Evolutionary conservation across 1,139 yeast species (phyloP).

Genomic region (Nakaseomyces sp.): DNA sequence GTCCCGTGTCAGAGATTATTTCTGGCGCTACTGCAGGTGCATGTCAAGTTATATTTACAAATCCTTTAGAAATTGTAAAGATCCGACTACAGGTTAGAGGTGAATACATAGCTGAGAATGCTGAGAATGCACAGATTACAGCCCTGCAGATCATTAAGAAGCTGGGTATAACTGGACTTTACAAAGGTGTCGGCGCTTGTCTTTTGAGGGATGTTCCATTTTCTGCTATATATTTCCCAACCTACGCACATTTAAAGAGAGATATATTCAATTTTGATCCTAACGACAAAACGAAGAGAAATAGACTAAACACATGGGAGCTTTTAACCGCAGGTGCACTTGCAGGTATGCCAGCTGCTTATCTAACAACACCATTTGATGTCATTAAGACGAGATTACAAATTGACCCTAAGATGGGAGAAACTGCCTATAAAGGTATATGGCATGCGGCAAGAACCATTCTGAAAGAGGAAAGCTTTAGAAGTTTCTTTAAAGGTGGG

Average conservation of each 20-base stretch:
- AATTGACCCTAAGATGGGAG: slow-evolving; percentile 72
- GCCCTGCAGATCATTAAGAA: slow-evolving; percentile 71
- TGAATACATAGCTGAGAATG: slow-evolving; percentile 34
- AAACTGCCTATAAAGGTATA: slow-evolving; percentile 67
- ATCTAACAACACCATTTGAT: slow-evolving; percentile 91
- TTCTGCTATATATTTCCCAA: slow-evolving; percentile 94
- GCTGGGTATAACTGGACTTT: slow-evolving; percentile 76
- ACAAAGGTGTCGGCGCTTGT: slow-evolving; percentile 90
- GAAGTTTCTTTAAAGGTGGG: slow-evolving; percentile 93
- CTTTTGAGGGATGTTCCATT: slow-evolving; percentile 92
- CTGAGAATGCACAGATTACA: slow-evolving; percentile 33
- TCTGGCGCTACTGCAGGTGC: slow-evolving; percentile 97
- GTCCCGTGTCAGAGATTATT: slow-evolving; percentile 62
- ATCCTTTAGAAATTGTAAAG: slow-evolving; percentile 92
- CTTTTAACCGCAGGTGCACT: slow-evolving; percentile 81
- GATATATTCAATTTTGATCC: slow-evolving; percentile 82
- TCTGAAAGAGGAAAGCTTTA: slow-evolving; percentile 64
- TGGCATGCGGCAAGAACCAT: slow-evolving; percentile 69
- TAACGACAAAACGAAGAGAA: slow-evolving; percentile 35
- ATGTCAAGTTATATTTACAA: slow-evolving; percentile 92
- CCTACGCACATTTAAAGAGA: slow-evolving; percentile 87
- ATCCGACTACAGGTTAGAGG: slow-evolving; percentile 95
- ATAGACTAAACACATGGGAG: slow-evolving; percentile 68
- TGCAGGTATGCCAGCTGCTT: slow-evolving; percentile 98
- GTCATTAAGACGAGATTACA: slow-evolving; percentile 94